A percentile compares a stretch with the other conserved stretches of the same genome.
Conservation (phyloP, 352 stramenopile genomes). For the Halophytophthora polymorphica region DNA sequence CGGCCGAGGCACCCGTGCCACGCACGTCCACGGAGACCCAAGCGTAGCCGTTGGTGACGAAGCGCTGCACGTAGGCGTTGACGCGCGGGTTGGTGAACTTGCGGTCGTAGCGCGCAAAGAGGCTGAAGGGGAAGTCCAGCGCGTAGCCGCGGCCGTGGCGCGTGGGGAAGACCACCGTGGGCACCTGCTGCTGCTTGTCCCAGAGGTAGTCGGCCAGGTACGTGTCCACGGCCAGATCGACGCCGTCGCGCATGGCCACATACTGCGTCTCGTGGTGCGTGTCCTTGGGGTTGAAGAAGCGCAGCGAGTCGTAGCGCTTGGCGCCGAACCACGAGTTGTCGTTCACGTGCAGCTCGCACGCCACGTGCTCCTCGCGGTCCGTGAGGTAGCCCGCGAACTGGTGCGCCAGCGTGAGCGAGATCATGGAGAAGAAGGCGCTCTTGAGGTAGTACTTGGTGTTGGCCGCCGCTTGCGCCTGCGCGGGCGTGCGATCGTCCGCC, state of each 20-base stretch:
- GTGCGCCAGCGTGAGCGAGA: slow-evolving; percentile 59
- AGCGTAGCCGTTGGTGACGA: slow-evolving; percentile 70
- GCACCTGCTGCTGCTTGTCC: slow-evolving; percentile 54
- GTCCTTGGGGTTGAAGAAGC: slow-evolving; percentile 73
- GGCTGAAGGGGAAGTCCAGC: slow-evolving; percentile 75
- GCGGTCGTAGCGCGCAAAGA: slow-evolving; percentile 60
- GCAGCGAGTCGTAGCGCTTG: slow-evolving; percentile 64
- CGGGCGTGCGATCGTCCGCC: slow-evolving; percentile 21
- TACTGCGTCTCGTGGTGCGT: slow-evolving; percentile 75
- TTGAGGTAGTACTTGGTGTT: slow-evolving; percentile 74
- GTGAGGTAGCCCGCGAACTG: slow-evolving; percentile 55
- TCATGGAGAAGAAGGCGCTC: slow-evolving; percentile 74
- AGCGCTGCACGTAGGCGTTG: slow-evolving; percentile 67
- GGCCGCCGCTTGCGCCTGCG: slow-evolving; percentile 24
- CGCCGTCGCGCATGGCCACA: slow-evolving; percentile 63
- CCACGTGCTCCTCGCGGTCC: slow-evolving; percentile 56
- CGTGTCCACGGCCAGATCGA: slow-evolving; percentile 69
- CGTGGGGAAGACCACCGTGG: slow-evolving; percentile 68
- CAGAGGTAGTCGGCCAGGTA: slow-evolving; percentile 70
- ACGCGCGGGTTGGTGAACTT: slow-evolving; percentile 83
- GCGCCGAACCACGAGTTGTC: slow-evolving; percentile 71
- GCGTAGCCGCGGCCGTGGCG: slow-evolving; percentile 79
- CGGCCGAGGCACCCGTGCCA: slow-evolving; percentile 69
- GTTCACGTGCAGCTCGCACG: slow-evolving; percentile 58
- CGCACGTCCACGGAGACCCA: slow-evolving; percentile 79